Conservation (phyloP, 2,329 filamentous ascomycete genomes). For the Fusarium fracticaudum region DNA sequence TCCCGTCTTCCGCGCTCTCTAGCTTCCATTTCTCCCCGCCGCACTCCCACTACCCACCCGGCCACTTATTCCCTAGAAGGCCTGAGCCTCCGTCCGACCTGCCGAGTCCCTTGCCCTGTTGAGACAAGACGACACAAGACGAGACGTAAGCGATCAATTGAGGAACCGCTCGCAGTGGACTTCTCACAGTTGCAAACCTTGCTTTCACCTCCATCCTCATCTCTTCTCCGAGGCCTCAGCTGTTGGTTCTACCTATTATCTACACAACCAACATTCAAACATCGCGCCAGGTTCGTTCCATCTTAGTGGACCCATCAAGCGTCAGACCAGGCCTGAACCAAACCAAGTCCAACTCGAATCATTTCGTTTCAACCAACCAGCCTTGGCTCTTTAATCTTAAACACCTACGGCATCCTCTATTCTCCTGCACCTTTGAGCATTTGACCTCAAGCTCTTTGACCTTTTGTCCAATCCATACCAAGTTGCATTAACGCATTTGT, state of each 20-base stretch:
- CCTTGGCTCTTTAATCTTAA: conserved; percentile 18
- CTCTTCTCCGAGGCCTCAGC: neutral
- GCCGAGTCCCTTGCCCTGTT: conserved; percentile 1
- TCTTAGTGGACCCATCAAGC: conserved; percentile 28
- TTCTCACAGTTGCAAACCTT: conserved; percentile 3
- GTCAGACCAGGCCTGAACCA: conserved; percentile 3
- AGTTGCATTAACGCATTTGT: neutral
- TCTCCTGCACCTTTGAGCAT: neutral
- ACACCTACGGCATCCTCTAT: neutral
- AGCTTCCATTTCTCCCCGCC: conserved; percentile 15
- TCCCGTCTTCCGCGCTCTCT: conserved; percentile 32
- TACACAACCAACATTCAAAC: neutral
- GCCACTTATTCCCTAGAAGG: conserved; percentile 16
- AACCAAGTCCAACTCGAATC: conserved; percentile 19
- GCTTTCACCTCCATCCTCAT: neutral
- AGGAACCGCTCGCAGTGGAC: conserved; percentile 7
- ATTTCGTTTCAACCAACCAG: conserved; percentile 28
- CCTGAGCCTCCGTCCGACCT: conserved; percentile 17
- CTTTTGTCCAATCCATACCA: neutral
- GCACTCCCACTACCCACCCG: conserved; percentile 10
- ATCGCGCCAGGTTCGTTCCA: conserved; percentile 18
- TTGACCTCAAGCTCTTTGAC: conserved; percentile 2
- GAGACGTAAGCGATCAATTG: conserved; percentile 5
- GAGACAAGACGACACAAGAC: conserved; percentile 11
- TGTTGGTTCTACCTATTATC: conserved; percentile 12